Conservation (phyloP, 768 basidiomycete species). For the Sarcodon aspratus region DNA sequence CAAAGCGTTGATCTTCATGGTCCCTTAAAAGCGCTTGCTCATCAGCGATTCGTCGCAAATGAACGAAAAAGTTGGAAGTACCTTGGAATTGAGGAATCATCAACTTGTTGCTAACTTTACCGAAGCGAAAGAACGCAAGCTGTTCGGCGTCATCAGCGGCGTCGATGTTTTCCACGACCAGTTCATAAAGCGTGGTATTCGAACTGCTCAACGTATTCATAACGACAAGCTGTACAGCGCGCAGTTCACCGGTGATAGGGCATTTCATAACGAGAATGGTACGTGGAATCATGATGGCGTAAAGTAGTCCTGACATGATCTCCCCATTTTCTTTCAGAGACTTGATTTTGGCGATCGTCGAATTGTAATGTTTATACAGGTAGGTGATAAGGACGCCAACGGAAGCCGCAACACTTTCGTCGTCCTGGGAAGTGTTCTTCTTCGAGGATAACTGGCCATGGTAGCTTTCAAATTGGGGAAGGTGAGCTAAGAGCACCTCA, state of each 20-base stretch:
- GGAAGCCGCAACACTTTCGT: conserved; percentile 31
- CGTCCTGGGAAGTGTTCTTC: conserved; percentile 23
- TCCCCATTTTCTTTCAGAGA: conserved; percentile 41
- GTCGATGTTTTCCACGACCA: conserved; percentile 41
- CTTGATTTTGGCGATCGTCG: conserved; percentile 33
- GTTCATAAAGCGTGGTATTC: conserved; percentile 28
- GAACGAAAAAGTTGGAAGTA: too few relatives aligned
- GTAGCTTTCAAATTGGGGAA: conserved; percentile 33
- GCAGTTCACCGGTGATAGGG: conserved; percentile 38
- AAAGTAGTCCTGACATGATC: conserved; percentile 45
- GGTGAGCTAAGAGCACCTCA: conserved; percentile 43
- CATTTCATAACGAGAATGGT: conserved; percentile 40
- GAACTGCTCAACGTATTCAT: conserved; percentile 25
- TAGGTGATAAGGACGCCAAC: conserved; percentile 39
- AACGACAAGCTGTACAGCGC: conserved; percentile 34
- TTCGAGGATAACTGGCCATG: conserved; percentile 24
- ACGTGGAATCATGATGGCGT: conserved; percentile 43
- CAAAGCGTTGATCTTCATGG: conserved; percentile 35
- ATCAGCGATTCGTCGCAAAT: too few relatives aligned
- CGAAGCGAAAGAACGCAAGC: conserved; percentile 14
- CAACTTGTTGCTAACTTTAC: conserved; percentile 12
- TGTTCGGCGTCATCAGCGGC: conserved; percentile 31
- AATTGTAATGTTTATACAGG: conserved; percentile 36
- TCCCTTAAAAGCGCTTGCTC: conserved; percentile 1
- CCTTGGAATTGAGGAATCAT: conserved; percentile 34